Conservation (phyloP, 495 filamentous ascomycete genomes). For the Opeltia flavorubescens region DNA sequence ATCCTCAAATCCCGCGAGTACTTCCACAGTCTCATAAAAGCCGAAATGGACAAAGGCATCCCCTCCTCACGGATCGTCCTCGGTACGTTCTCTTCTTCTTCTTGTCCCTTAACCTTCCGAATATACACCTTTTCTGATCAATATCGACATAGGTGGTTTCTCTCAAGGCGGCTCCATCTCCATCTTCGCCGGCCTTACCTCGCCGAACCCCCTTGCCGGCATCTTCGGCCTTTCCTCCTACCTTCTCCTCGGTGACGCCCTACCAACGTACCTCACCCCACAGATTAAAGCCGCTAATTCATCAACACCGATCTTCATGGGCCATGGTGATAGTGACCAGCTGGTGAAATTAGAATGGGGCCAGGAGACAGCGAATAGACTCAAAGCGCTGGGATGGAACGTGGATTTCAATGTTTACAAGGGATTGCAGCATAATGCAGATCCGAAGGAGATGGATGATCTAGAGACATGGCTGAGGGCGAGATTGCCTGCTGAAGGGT, state of each 20-base stretch:
- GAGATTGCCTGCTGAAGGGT: constrained; percentile 32
- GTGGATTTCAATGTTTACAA: constrained; percentile 65
- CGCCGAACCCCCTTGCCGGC: constrained; percentile 62
- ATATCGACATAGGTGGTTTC: constrained; percentile 31
- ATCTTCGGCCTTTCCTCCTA: constrained; percentile 80
- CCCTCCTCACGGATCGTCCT: constrained; percentile 70
- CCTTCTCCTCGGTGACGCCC: constrained; percentile 57
- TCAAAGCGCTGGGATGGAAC: constrained; percentile 53
- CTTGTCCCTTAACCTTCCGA: no score
- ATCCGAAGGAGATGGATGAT: constrained; percentile 66
- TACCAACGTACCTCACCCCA: constrained; percentile 48
- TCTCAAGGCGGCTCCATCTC: constrained; percentile 49
- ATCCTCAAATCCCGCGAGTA: constrained; percentile 58
- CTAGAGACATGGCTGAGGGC: constrained; percentile 61
- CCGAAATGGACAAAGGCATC: constrained; percentile 73
- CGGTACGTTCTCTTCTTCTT: constrained; percentile 49
- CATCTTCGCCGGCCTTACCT: constrained; percentile 55
- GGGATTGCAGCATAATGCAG: constrained; percentile 63
- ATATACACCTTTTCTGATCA: neutral
- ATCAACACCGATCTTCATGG: constrained; percentile 75
- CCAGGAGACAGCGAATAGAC: constrained; percentile 39
- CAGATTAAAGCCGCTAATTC: constrained; percentile 47
- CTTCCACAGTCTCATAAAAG: constrained; percentile 68
- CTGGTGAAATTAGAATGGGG: constrained; percentile 60
- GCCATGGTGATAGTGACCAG: constrained; percentile 61